phyloP scores from a whole-genome alignment of 805 yeast genomes.

The Metschnikowia kunwiensis region DNA sequence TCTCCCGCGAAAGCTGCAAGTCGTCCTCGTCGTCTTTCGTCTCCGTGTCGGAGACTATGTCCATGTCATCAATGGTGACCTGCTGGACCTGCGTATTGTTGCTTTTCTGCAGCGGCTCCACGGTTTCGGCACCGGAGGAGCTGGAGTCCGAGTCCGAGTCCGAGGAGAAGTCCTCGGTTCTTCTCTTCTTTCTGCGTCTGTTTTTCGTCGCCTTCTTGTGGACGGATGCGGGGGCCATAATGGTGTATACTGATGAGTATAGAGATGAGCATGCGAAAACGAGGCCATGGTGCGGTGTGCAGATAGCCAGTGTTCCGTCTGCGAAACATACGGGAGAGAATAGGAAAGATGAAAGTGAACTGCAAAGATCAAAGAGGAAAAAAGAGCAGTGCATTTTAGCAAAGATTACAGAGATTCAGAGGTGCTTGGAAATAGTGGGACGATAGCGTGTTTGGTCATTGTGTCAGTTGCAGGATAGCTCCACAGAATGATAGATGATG shows the following conservation, averaged over 20 bases:
- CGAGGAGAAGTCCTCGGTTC: slow-evolving; percentile 72
- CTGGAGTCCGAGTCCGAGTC: slow-evolving; percentile 46
- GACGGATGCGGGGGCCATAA: slow-evolving; percentile 10
- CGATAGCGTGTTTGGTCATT: too few species aligned
- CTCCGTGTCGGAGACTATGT: slow-evolving; percentile 26
- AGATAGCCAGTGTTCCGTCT: neutral
- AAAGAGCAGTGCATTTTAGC: too few species aligned
- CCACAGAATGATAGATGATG: too few species aligned
- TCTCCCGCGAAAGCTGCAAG: slow-evolving; percentile 18
- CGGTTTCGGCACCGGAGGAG: slow-evolving; percentile 18
- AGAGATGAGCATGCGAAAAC: slow-evolving; percentile 3
- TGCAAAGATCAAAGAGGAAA: too few species aligned
- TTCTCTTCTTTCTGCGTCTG: slow-evolving; percentile 73
- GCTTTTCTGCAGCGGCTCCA: neutral
- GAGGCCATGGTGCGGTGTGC: neutral
- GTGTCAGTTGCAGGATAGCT: too few species aligned
- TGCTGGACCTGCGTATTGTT: slow-evolving; percentile 8
- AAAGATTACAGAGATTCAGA: too few species aligned
- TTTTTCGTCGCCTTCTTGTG: slow-evolving; percentile 13
- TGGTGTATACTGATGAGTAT: neutral
- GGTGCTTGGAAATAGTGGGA: too few species aligned
- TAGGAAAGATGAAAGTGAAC: too few species aligned
- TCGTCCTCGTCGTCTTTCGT: slow-evolving; percentile 10
- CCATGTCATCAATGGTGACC: slow-evolving; percentile 31
- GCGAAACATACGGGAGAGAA: neutral